Evolutionary conservation across 257 asterid species (phyloP), one percentile per base, ranked within the genome.

Genomic region (Cordia subcordata): DNA sequence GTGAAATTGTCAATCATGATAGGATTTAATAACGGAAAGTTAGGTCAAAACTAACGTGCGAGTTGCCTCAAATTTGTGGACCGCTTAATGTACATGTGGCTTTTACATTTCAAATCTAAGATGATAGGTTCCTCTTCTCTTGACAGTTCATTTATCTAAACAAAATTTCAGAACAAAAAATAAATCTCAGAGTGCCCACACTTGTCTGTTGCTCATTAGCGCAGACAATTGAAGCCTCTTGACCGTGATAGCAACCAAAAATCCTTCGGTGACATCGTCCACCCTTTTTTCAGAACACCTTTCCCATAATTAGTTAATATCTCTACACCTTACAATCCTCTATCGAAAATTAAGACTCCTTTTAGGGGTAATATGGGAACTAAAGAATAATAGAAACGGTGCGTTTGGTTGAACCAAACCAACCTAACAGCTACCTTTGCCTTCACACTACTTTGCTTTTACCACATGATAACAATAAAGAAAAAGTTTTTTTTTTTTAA

Each of bases 351-450:
- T 11, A 42, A 4, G 4, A 42, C 2, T 42, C n/a, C 10, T 11
- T 42, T 2, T 11, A 42, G 15, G 47, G 47, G 47, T 42, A 42
- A 42, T 3, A 2, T 11, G 3, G 47, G 44, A 39, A 39, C 12
- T 5, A 12, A 39, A 39, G 12, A 39, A 12, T 39, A 39, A 12
- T 5, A 12, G n/a, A 16, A 51, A 51, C 23, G 55, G 54, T 81
- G 65, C 74, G 70, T 75, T 79, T 80, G 68, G 94, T 82, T 81
- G 84, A 81, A 87, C 94, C 76, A 81, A 82, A 83, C 85, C 57
- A 82, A 82, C 92, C 90, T n/a, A 75, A 82, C 91, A 61, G 72
- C 84, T 80, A 51, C 77, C 56, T 63, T 79, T 76, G 33, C 82
- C 83, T 74, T 74, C 78, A 74, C 77, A 53, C 79, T 77, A 69